Base-by-base conservation (phyloP, 306 rosid genomes). In the Canavalia ensiformis region DNA sequence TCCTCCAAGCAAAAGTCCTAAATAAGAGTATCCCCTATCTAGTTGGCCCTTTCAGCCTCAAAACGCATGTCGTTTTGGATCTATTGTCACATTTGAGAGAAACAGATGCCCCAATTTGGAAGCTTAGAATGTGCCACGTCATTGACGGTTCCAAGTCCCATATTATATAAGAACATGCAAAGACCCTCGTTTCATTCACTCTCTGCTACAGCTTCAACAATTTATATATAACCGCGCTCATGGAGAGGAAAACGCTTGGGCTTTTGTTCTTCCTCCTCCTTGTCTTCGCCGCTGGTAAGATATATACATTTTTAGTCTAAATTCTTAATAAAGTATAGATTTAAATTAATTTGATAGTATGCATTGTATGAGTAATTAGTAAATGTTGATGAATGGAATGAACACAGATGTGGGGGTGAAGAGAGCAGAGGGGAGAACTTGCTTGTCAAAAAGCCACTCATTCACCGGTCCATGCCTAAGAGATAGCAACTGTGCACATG, bases 401-500 rank as follows among this genome's bases (percentile, higher is more conserved):
- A 33, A 33, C 76, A 30, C 3, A 75, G 80, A 60, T 76, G 39
- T 72, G 88, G 41, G 62, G 82, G 69, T 77, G 31, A 42, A 28
- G 56, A 72, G 0, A 76, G 35, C 37, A 0, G 92, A 87, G 78
- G 95, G 52, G 42, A 76, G 91, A 50, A 2, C 29, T 8, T 89
- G 95, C 29, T 68, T 63, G 30, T 67, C 91, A 4, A 8, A 64
- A 75, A 89, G 95, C 75, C 90, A 84, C 34, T 3, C 63, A 9
- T 88, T 86, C 75, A 69, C 60, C 1, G 91, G 92, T 0, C 0
- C 25, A 62, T 92, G 97, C 68, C 0, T 65, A 0, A 72, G 82
- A 1, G 71, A 87, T 77, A 77, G 57, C 41, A 90, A 87, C 86
- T 92, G 92, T 63, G 94, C 59, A 0, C 28, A 51, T 0, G 92